Evolutionary conservation across 2,329 filamentous ascomycete genomes (phyloP).

Genomic region (Aureobasidium sp.): DNA sequence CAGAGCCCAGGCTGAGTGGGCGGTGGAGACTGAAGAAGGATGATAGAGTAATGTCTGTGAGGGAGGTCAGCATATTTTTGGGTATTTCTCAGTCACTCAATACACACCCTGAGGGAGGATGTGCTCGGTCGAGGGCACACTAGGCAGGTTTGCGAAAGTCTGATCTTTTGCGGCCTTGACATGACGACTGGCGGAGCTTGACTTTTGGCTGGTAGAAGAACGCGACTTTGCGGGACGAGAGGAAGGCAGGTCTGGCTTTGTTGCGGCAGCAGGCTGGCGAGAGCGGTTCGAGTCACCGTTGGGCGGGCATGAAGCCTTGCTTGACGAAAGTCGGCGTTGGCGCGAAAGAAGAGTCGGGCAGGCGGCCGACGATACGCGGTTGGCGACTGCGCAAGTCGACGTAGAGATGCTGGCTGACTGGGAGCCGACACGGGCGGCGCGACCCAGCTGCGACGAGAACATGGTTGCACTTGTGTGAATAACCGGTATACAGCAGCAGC

Average conservation of each 20-base stretch:
- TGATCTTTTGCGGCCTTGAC: slow-evolving; percentile 32
- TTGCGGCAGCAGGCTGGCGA: slow-evolving; percentile 15
- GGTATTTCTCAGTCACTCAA: too few relatives aligned
- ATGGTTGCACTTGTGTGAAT: neutral
- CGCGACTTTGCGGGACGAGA: slow-evolving; percentile 1
- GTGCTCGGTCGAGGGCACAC: slow-evolving; percentile 68
- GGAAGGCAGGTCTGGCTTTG: slow-evolving; percentile 20
- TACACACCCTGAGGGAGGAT: slow-evolving; percentile 42
- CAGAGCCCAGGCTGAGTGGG: slow-evolving; percentile 80
- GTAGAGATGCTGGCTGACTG: neutral
- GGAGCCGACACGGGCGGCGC: slow-evolving; percentile 1
- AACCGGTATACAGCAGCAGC: neutral
- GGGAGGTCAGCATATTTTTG: slow-evolving; percentile 16
- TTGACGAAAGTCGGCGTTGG: slow-evolving; percentile 44
- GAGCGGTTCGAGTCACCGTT: slow-evolving; percentile 24
- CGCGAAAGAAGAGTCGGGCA: slow-evolving; percentile 31
- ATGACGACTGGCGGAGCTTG: slow-evolving; percentile 19
- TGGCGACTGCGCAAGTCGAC: slow-evolving; percentile 22
- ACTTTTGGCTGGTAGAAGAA: neutral
- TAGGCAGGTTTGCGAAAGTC: slow-evolving; percentile 55
- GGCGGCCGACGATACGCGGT: slow-evolving; percentile 23
- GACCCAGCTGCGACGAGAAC: slow-evolving; percentile 16
- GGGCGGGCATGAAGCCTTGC: slow-evolving; percentile 44
- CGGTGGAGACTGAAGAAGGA: slow-evolving; percentile 95
- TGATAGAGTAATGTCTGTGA: slow-evolving; percentile 72